Evolutionary conservation across 345 rosid genomes (phyloP), one percentile per base, ranked within the genome.

Genomic region (Citrus inodora): DNA sequence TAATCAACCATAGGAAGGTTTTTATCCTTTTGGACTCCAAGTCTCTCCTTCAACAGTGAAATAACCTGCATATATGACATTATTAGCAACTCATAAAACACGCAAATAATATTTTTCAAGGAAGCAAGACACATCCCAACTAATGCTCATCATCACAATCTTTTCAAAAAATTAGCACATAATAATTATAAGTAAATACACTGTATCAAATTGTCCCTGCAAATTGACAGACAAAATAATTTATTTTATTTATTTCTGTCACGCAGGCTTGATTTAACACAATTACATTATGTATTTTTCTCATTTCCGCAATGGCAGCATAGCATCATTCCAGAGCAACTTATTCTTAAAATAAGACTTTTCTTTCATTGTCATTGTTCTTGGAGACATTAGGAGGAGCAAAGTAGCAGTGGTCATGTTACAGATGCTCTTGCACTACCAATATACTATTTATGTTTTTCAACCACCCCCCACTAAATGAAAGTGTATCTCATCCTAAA

Each of bases 41-140:
- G 92, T 87, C 86, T 95, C 85, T 92, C 91, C 87, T 93, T 95
- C 80, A 95, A 80, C 92, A 88, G 87, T 25, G 92, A 85, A 67
- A 92, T 87, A 78, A 93, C 92, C 99, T 95, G 90, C 86, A 90
- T 32, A 62, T 17, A 64, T 56, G 64, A 77, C 70, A 51, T 33
- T n/a, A n/a, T 66, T 17, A 22, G 16, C 46, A n/a, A 75, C 46
- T 32, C 11, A 51, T n/a, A 32, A 65, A 33, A 51, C 3, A 7
- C 24, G 1, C 28, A 51, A 33, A 65, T 51, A 60, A 42, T 8
- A 33, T 10, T 11, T 76, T 67, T 67, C 71, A 66, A 48, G 46
- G 25, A 66, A 10, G 63, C 38, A 53, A 48, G 62, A 65, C 30
- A 51, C 9, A n/a, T 4, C 35, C 53, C 60, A 38, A 32, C 42